Base-by-base conservation (phyloP, 257 asterid genomes). In the Oldenlandia corymbosa region DNA sequence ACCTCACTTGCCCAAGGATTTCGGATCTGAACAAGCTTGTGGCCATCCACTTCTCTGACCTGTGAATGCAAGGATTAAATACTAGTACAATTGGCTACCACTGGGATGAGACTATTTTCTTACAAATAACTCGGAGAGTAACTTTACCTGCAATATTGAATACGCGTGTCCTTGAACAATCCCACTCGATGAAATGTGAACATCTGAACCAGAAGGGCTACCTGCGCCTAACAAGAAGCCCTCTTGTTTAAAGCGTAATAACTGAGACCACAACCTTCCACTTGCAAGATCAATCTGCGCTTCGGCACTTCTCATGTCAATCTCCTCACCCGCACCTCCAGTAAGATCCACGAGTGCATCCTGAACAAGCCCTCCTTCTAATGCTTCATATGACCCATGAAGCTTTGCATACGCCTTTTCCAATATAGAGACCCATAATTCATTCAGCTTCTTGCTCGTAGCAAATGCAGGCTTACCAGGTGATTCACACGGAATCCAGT, bases 1-100 rank as follows among this genome's bases (percentile, higher is more conserved):
- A 93, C 97, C 86, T 93, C 99, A 46, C 84, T 90, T 23, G 97
- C 99, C 99, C 97, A 93, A 20, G 99, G 99, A 76, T 93, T 93
- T 83, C 99, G 81, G 69, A 93, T 87, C 85, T 93, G 99, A 70
- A 93, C 95, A 65, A 93, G 99, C 66, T 81, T 93, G 79, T 93
- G 95, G 61, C 92, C 77, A 50, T 87, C 97, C 39, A 87, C 94
- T 68, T 90, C 97, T 9, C 97, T 84, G 49, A 91, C 89, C 98
- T 91, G 76, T 68, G 64, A 17, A 27, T 51, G 18, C 34, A 58
- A 61, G 45, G 41, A 26, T 50, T 47, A 47, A 65, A 64, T 14
- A 26, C 24, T 54, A 30, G 61, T 60, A 55, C 30, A 21, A 16
- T 62, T 63, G 28, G 32, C 39, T 21, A n/a, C 50, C 59, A 66